These are phyloP conservation scores for Pestalotiopsis sp. DNA, from an alignment of 2,329 filamentous ascomycete species.

Conservation along the genomic window DNA sequence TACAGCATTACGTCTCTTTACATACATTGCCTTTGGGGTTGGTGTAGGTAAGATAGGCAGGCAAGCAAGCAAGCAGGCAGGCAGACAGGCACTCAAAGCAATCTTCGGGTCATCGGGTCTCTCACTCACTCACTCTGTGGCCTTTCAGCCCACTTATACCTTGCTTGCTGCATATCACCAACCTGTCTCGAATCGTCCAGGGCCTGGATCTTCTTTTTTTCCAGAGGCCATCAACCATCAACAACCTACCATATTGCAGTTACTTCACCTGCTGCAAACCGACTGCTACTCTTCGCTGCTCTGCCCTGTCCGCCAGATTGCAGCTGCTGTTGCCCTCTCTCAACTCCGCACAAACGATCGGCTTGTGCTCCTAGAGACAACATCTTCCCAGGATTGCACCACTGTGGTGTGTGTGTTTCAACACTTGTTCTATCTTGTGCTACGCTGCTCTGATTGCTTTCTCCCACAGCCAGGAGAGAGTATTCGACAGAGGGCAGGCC, in stretches of 20 bases:
- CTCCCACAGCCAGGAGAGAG: not conserved
- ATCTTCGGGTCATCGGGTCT: not conserved
- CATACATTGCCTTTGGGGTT: not conserved
- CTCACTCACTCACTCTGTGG: not conserved
- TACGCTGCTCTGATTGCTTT: conserved; percentile 7
- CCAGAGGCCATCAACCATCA: conserved; percentile 11
- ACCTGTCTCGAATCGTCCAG: conserved; percentile 15
- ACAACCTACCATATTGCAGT: conserved; percentile 25
- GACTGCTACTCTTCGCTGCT: not conserved
- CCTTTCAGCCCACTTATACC: conserved; percentile 16
- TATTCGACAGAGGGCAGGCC: not conserved
- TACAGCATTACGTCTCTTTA: not conserved
- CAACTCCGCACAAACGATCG: conserved; percentile 15
- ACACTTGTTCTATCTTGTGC: conserved; percentile 16
- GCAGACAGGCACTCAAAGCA: not conserved
- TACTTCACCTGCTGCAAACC: conserved; percentile 21
- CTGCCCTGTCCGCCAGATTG: conserved; percentile 18
- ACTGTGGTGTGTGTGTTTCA: conserved; percentile 14
- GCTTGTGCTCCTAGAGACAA: conserved; percentile 15
- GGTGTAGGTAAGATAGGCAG: not conserved
- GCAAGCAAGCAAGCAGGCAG: not conserved
- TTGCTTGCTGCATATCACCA: conserved; percentile 19
- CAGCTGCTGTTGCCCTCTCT: conserved; percentile 15
- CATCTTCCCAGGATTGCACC: conserved; percentile 9
- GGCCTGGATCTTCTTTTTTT: not conserved